phyloP scores from a whole-genome alignment of 2,329 filamentous ascomycete genomes.

The Sclerotinia nivalis region DNA sequence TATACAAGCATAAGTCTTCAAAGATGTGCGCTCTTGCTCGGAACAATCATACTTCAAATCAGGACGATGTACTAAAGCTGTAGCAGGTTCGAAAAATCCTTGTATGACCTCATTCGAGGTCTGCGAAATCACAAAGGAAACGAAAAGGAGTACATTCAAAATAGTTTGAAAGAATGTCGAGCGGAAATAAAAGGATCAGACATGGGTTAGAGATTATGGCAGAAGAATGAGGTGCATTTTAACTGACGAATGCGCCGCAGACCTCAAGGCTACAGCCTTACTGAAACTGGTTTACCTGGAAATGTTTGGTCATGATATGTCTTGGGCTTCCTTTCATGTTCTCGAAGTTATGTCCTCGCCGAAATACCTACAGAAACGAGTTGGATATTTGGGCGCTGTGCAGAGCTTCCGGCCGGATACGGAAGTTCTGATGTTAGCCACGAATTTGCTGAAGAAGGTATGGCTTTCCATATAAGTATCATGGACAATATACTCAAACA shows the following conservation, averaged over 20 bases:
- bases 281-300: constrained; percentile 96
- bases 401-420: constrained; percentile 96
- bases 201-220: constrained; percentile 64
- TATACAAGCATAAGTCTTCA: constrained; percentile 11
- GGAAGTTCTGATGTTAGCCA: constrained; percentile 95
- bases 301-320: constrained; percentile 99
- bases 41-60: neutral
- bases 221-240: neutral
- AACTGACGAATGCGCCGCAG: constrained; percentile 47
- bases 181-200: constrained; percentile 89
- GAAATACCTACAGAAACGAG: constrained; percentile 92
- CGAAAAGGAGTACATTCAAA: constrained; percentile 93
- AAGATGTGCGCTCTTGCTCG: constrained; percentile 26
- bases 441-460: constrained; percentile 93
- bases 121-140: constrained; percentile 93
- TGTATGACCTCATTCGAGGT: constrained; percentile 97
- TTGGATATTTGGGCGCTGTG: constrained; percentile 91
- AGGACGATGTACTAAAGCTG: constrained; percentile 22
- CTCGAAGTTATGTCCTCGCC: constrained; percentile 97
- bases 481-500: constrained; percentile 25
- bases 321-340: constrained; percentile 97
- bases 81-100: constrained; percentile 94
- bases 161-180: constrained; percentile 92
- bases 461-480: neutral
- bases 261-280: constrained; percentile 93